Base-by-base conservation (phyloP, 2,329 filamentous ascomycete genomes). In the Neofusicoccum parvum region DNA sequence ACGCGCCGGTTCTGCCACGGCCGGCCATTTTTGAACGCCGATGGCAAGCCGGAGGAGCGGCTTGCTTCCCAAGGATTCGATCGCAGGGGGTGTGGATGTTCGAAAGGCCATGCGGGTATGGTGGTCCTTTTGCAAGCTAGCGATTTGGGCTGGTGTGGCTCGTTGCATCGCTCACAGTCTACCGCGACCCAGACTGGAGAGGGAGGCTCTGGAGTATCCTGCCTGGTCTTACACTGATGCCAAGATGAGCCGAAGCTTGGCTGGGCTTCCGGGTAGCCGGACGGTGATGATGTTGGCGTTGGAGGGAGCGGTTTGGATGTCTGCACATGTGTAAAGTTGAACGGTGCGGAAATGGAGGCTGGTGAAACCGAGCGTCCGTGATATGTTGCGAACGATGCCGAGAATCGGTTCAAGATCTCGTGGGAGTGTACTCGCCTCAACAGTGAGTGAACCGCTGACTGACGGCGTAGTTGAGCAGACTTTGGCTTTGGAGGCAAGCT, bases 31-130 rank as follows among this genome's bases (percentile, higher is more conserved):
- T 48, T 36, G 27, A 37, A 46, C 20, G 49, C 27, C 12, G 46
- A 45, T 23, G 62, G 49, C 17, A 11, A n/a, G 39, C 49, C n/a
- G 17, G 27, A 11, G 14, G 62, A 37, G 5, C 62, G 62, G 39
- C 45, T 54, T 32, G 45, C 43, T 12, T 39, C 50, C 32, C 10
- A 50, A n/a, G 62, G 62, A 41, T 65, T 65, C 12, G 62, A 65
- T 15, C 62, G 62, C 32, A 65, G 17, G 6, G 62, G 62, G 41
- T 65, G 62, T 4, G 62, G 62, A 14, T 65, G 62, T 17, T 65
- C 50, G 14, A 48, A 65, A 14, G 62, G 62, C 62, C 62, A 65
- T 4, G 32, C 23, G 5, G 43, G 43, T 9, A 60, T 39, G 10
- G 27, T 23, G n/a, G 43, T 48, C 34, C 32, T 48, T 48, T 36